phyloP scores from a whole-genome alignment of 306 rosid genomes.

The Ammopiptanthus mongolicus region DNA sequence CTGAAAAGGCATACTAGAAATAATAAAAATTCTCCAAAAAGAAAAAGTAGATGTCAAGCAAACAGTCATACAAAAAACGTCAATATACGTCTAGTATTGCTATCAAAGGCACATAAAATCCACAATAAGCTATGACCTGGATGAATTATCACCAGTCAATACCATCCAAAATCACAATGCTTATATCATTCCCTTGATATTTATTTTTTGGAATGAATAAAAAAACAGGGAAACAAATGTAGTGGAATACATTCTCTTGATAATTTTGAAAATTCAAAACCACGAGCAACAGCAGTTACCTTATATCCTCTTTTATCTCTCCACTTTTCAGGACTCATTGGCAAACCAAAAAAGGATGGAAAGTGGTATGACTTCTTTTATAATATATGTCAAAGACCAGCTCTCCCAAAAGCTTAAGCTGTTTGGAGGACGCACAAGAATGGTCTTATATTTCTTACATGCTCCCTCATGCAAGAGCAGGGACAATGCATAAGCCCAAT shows the following conservation, averaged over 20 bases:
- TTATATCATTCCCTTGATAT: not conserved
- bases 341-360: not conserved
- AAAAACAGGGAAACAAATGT: not conserved
- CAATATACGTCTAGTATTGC: not conserved
- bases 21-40: not conserved
- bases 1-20: not conserved
- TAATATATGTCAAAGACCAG: conserved; percentile 1
- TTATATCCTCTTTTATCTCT: not conserved
- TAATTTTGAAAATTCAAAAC: conserved; percentile 7
- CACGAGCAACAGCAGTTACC: conserved; percentile 7
- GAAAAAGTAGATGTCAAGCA: not conserved
- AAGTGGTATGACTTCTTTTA: not conserved
- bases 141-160: not conserved
- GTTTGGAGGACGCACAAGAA: not conserved
- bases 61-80: not conserved
- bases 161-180: not conserved
- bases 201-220: not conserved
- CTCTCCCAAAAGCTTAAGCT: not conserved
- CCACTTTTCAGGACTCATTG: not conserved
- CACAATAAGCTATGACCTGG: not conserved
- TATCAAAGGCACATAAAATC: not conserved
- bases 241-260: not conserved
- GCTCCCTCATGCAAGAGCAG: not conserved
- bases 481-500: not conserved
- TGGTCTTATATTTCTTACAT: not conserved